These are phyloP conservation scores for Pichia sp. DNA, from an alignment of 1,139 yeast genomes.

Conservation along the genomic window DNA sequence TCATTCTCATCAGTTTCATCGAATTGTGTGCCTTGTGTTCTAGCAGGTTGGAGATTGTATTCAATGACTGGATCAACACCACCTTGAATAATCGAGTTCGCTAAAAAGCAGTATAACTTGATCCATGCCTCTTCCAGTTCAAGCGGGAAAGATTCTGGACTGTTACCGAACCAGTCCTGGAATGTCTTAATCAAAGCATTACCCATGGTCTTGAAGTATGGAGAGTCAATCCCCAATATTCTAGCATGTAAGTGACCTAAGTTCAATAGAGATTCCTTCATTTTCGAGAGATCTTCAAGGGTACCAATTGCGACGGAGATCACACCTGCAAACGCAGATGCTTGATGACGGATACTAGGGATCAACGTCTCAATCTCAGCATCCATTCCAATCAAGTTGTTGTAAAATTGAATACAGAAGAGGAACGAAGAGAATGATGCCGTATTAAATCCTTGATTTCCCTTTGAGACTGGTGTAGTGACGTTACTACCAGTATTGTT, in stretches of 20 bases:
- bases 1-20: slow-evolving; percentile 1
- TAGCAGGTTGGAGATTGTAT: slow-evolving; percentile 17
- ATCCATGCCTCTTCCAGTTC: slow-evolving; percentile 68
- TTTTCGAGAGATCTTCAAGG: slow-evolving; percentile 30
- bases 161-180: slow-evolving; percentile 46
- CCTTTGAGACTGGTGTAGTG: neutral
- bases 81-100: slow-evolving; percentile 41
- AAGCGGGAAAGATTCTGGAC: slow-evolving; percentile 32
- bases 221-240: slow-evolving; percentile 66
- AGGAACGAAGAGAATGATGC: slow-evolving; percentile 28
- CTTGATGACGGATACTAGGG: slow-evolving; percentile 36
- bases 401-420: slow-evolving; percentile 33
- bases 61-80: slow-evolving; percentile 29
- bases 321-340: slow-evolving; percentile 72
- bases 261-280: slow-evolving; percentile 55
- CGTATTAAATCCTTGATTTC: slow-evolving; percentile 10
- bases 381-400: slow-evolving; percentile 26
- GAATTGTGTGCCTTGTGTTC: no score
- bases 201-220: slow-evolving; percentile 73
- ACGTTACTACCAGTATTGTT: neutral
- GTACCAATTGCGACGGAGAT: slow-evolving; percentile 29
- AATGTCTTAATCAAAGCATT: slow-evolving; percentile 69
- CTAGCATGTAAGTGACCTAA: slow-evolving; percentile 74
- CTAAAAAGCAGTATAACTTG: slow-evolving; percentile 51
- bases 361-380: slow-evolving; percentile 28